These are phyloP conservation scores for Setaria viridis DNA, from an alignment of 202 grass and related monocot genomes.

Conservation along the genomic window DNA sequence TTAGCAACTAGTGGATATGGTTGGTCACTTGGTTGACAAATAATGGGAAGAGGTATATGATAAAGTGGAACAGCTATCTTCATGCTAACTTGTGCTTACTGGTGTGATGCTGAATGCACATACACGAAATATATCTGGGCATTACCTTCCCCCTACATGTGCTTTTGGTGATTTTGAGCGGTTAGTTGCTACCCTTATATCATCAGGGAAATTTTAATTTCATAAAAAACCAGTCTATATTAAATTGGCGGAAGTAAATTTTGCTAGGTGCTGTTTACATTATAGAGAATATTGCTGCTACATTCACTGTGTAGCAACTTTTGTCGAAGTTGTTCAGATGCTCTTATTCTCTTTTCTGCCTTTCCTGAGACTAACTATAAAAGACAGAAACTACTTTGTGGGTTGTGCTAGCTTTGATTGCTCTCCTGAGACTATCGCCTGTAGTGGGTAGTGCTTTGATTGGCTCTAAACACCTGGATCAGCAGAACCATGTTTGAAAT, in stretches of 20 bases:
- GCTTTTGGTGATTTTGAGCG: not conserved
- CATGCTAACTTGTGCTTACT: not conserved
- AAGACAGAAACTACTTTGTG: not conserved
- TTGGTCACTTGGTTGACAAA: not conserved
- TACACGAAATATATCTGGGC: not conserved
- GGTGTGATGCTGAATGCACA: not conserved
- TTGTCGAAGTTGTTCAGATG: not conserved
- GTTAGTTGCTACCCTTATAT: not conserved
- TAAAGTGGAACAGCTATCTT: not conserved
- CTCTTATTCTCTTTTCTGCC: not conserved
- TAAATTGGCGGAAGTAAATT: not conserved
- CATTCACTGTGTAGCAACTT: not conserved
- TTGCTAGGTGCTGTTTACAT: not conserved
- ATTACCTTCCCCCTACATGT: not conserved
- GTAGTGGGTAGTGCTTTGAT: not conserved
- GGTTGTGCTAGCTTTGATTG: not conserved
- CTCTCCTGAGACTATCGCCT: not conserved
- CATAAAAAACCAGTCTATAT: not conserved
- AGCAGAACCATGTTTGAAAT: not conserved
- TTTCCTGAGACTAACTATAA: conserved; percentile 9
- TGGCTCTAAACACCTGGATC: not conserved
- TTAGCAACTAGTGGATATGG: not conserved
- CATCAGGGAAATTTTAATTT: not conserved
- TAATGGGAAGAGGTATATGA: not conserved
- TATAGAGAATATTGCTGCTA: not conserved